Conservation (phyloP, 805 yeast species). For the Metschnikowia baotianmanensis region DNA sequence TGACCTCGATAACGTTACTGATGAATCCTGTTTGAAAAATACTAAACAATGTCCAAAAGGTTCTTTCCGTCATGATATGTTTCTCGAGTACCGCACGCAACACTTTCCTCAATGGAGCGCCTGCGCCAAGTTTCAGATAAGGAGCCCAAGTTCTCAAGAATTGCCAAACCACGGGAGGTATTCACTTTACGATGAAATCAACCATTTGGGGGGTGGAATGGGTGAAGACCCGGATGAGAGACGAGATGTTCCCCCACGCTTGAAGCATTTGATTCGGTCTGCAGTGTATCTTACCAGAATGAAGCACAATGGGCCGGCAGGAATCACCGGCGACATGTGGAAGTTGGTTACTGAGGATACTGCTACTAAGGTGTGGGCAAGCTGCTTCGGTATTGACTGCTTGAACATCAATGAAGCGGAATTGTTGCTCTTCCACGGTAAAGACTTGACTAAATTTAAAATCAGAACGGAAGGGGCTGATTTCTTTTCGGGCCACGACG, state of each 20-base stretch:
- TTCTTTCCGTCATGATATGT: slow-evolving; percentile 22
- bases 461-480: slow-evolving; percentile 28
- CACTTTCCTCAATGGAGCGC: slow-evolving; percentile 50
- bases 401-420: slow-evolving; percentile 53
- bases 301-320: slow-evolving; percentile 27
- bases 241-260: slow-evolving; percentile 51
- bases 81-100: slow-evolving; percentile 41
- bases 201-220: slow-evolving; percentile 4
- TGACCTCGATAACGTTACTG: neutral
- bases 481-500: slow-evolving; percentile 18
- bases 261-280: slow-evolving; percentile 54
- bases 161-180: slow-evolving; percentile 39
- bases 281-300: slow-evolving; percentile 53
- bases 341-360: slow-evolving; percentile 60
- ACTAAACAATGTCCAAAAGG: neutral
- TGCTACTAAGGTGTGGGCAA: slow-evolving; percentile 51
- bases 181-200: slow-evolving; percentile 12
- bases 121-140: slow-evolving; percentile 43
- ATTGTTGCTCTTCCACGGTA: slow-evolving; percentile 34
- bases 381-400: slow-evolving; percentile 52
- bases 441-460: slow-evolving; percentile 31
- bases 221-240: slow-evolving; percentile 15
- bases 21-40: neutral
- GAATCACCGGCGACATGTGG: slow-evolving; percentile 44
- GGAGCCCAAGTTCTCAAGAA: slow-evolving; percentile 42